Evolutionary conservation across 352 stramenopile genomes (phyloP), one percentile per base, ranked within the genome.

Genomic region (Phytophthora europaea): DNA sequence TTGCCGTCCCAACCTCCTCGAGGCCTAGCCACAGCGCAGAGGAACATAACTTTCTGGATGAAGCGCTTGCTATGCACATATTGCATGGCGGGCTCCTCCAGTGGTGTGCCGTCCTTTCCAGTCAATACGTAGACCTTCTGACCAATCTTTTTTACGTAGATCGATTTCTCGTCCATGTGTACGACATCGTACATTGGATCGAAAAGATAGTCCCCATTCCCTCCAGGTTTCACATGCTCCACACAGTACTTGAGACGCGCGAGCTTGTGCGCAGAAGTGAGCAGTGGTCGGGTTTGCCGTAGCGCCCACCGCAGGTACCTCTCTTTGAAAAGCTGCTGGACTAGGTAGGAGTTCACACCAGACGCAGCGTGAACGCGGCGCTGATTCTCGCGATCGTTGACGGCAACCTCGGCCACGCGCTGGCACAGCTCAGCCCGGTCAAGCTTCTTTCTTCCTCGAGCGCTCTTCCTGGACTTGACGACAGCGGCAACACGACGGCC

Each of bases 101-200:
- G 5, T 8, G 52, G 33, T 20, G 7, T 26, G 15, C 20, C 20
- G 8, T 67, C 48, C 9, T 60, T 58, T 8, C 60, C 61, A 2
- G 48, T 54, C 34, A 60, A 28, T 3, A 67, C 8, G 48, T 60
- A 67, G 0, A 66, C 47, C 3, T 28, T 36, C 33, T 66, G 16
- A 0, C 10, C 45, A 31, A 61, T 16, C 4, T 67, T 59, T 50
- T 67, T 60, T 0, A 67, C 18, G 16, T 54, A 67, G 28, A 31
- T 61, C 61, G 34, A 67, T 15, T 67, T 67, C 20, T 67, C 61
- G 12, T 61, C 61, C 0, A 56, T 43, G 31, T 67, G 22, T 3
- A 67, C 61, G 20, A 58, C 15, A n/a, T 67, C 50, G 22, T 45
- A 60, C 50, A 60, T 31, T 7, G 28, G 28, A 31, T 31, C 28